phyloP scores from a whole-genome alignment of 208 protist species.

The Crithidia sp. region DNA sequence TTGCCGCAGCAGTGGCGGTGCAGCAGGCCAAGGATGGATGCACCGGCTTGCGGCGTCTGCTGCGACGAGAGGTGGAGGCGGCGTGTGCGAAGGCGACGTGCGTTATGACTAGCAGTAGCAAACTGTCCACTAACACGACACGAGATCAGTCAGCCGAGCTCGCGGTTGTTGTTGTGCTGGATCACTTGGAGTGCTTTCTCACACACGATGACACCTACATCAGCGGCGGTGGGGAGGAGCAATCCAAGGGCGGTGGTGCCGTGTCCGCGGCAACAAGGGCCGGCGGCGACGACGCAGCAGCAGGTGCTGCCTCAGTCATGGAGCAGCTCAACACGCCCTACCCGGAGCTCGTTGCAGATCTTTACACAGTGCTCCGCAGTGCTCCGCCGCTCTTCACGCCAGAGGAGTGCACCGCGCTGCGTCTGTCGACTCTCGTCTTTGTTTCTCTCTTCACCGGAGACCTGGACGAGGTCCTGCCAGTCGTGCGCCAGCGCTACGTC shows the following conservation, averaged over 20 bases:
- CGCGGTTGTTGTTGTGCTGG: constrained; percentile 56
- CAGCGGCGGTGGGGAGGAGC: neutral
- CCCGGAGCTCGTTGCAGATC: constrained; percentile 52
- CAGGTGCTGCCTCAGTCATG: neutral
- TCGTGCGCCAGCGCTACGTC: constrained; percentile 52
- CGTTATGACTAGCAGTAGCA: neutral
- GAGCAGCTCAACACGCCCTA: constrained; percentile 27
- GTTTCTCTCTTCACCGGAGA: constrained; percentile 57
- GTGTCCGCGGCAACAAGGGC: neutral
- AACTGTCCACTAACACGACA: neutral
- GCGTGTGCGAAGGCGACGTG: constrained; percentile 1
- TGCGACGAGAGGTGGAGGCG: constrained; percentile 34
- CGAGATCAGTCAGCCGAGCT: neutral
- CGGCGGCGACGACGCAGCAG: constrained; percentile 5
- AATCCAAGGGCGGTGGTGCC: neutral
- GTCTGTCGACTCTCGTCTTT: constrained; percentile 37
- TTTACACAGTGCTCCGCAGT: constrained; percentile 59
- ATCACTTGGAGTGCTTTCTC: constrained; percentile 74
- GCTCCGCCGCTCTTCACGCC: constrained; percentile 39
- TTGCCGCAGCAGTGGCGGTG: constrained; percentile 27
- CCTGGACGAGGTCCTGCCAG: constrained; percentile 44
- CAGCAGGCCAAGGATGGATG: constrained; percentile 41
- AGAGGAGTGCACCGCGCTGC: constrained; percentile 31
- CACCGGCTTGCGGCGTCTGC: constrained; percentile 52
- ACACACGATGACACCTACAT: constrained; percentile 4